Evolutionary conservation across 805 yeast genomes (phyloP).

Genomic region (Candida khao-thaluensis): DNA sequence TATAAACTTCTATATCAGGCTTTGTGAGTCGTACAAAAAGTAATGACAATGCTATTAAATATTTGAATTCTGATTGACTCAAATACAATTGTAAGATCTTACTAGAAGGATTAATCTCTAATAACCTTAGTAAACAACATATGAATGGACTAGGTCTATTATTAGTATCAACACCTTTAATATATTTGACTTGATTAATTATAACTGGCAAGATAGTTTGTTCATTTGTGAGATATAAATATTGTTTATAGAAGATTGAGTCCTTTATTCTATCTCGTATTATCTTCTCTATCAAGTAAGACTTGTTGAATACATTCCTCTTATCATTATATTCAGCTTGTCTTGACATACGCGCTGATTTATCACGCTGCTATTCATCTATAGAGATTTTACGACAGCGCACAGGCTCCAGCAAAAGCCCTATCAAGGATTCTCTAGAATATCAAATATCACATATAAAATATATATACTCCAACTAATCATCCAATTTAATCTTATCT

Average conservation of each 20-base stretch:
- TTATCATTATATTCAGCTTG: conserved; percentile 24
- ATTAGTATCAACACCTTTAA: conserved; percentile 59
- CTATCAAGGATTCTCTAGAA: no score
- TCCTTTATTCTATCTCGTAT: conserved; percentile 43
- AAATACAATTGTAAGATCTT: conserved; percentile 57
- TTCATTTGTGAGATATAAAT: conserved; percentile 41
- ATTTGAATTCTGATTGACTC: conserved; percentile 65
- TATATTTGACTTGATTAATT: conserved; percentile 33
- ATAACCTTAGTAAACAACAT: conserved; percentile 71
- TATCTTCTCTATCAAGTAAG: conserved; percentile 41
- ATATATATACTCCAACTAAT: no score
- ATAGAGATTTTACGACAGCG: no score
- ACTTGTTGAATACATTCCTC: conserved; percentile 25
- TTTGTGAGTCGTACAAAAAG: conserved; percentile 57
- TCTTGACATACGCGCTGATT: background rate
- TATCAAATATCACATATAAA: background rate
- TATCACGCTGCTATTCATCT: background rate
- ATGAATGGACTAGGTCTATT: conserved; percentile 69
- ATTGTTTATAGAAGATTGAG: conserved; percentile 42
- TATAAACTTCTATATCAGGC: conserved; percentile 40
- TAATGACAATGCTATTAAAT: conserved; percentile 66
- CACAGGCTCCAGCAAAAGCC: background rate
- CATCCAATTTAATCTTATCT: conserved; percentile 38
- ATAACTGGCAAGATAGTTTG: conserved; percentile 37
- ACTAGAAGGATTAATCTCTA: conserved; percentile 69